Evolutionary conservation across 2,329 filamentous ascomycete genomes (phyloP).

Genomic region (Trichoderma afroharzianum): DNA sequence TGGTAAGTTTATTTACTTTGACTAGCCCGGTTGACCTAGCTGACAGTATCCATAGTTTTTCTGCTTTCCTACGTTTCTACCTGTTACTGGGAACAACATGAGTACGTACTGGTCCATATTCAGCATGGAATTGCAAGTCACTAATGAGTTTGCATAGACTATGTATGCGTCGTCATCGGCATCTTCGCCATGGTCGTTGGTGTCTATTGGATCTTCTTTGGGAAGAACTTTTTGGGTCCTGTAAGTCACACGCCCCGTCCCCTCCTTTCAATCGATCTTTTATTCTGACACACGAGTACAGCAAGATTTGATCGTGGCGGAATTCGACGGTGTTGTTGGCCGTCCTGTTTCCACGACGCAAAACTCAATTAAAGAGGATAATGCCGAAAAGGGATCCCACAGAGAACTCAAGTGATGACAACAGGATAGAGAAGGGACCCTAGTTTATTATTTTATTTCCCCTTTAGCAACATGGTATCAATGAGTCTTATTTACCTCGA

Average conservation of each 20-base stretch:
- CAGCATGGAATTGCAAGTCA: not conserved
- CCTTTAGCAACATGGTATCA: not conserved
- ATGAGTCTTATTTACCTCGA: not conserved
- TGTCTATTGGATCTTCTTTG: not conserved
- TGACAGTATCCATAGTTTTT: not conserved
- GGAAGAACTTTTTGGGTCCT: not conserved
- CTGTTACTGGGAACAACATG: not conserved
- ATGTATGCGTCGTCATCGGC: slow-evolving; percentile 5
- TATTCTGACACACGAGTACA: not conserved
- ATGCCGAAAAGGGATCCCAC: not conserved
- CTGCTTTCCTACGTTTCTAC: slow-evolving; percentile 1
- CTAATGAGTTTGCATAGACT: not conserved
- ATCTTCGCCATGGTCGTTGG: slow-evolving; percentile 2
- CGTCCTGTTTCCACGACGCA: not conserved
- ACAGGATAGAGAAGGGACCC: not conserved
- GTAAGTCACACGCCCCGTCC: not conserved
- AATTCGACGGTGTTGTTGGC: not conserved
- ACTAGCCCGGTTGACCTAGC: not conserved
- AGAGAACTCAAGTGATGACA: not conserved
- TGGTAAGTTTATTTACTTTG: not conserved
- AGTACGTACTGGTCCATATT: not conserved
- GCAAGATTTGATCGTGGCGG: slow-evolving; percentile 7
- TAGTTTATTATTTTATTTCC: not conserved
- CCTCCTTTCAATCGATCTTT: not conserved
- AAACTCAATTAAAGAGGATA: not conserved